phyloP scores from a whole-genome alignment of 495 filamentous ascomycete genomes.

The Hyaloscypha variabilis region DNA sequence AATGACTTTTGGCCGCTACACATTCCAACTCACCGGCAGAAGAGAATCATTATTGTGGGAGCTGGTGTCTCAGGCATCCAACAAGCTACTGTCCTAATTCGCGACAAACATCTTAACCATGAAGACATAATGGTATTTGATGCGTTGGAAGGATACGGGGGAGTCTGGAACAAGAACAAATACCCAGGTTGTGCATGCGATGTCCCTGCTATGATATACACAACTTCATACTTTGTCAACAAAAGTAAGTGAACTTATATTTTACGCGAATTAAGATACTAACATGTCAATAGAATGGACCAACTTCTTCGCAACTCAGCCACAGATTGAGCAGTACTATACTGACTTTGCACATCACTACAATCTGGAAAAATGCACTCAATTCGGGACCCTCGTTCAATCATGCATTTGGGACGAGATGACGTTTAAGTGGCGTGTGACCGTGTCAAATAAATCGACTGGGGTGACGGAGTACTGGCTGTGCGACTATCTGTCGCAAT shows the following conservation, averaged over 20 bases:
- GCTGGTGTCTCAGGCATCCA: slow-evolving; percentile 3
- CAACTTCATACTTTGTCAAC: background rate
- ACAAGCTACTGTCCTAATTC: slow-evolving; percentile 9
- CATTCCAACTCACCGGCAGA: background rate
- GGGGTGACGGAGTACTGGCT: background rate
- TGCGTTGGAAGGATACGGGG: background rate
- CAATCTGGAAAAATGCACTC: background rate
- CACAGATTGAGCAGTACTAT: background rate
- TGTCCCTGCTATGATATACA: slow-evolving; percentile 3
- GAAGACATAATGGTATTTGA: slow-evolving; percentile 3
- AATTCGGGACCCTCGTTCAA: background rate
- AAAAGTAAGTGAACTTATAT: background rate
- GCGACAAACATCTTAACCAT: background rate
- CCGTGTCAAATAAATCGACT: background rate
- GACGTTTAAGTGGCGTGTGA: background rate
- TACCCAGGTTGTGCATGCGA: slow-evolving; percentile 9
- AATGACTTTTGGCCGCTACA: background rate
- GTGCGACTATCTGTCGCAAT: background rate
- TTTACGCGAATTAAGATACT: no score
- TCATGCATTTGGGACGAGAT: background rate
- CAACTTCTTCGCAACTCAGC: background rate
- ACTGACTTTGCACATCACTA: background rate
- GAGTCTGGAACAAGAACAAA: slow-evolving; percentile 9
- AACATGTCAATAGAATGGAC: background rate
- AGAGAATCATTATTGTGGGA: slow-evolving; percentile 3